Conservation (phyloP, 208 protist species). For the Acanthamoeba healyi region DNA sequence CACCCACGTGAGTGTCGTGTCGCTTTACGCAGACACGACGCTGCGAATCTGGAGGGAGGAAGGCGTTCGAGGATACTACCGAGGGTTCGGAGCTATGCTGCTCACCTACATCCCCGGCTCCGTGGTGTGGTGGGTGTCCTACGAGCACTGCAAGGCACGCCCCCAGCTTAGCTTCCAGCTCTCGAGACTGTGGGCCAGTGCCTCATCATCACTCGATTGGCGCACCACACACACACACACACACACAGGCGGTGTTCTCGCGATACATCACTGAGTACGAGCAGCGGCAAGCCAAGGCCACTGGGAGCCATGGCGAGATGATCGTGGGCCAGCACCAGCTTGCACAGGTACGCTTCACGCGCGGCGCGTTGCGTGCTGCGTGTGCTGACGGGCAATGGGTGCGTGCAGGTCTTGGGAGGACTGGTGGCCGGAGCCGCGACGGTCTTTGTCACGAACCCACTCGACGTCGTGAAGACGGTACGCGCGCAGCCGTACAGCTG, state of each 20-base stretch:
- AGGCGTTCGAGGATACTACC: background rate
- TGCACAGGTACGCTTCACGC: background rate
- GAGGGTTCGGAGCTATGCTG: background rate
- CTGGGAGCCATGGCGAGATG: background rate
- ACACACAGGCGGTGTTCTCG: constrained; percentile 10
- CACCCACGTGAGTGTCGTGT: no score
- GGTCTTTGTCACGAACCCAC: background rate
- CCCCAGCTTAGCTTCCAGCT: no score
- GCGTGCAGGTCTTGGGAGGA: constrained; percentile 7
- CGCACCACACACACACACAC: background rate
- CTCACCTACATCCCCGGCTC: constrained; percentile 14
- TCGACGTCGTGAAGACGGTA: constrained; percentile 35
- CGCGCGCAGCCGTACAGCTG: no score
- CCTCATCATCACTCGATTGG: background rate
- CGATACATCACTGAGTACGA: background rate
- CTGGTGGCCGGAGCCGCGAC: background rate
- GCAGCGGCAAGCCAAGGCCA: background rate
- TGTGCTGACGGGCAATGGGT: no score
- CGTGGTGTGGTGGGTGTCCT: constrained; percentile 21
- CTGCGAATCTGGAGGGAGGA: constrained; percentile 24
- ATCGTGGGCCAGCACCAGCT: background rate
- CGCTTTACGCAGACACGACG: background rate
- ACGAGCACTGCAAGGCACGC: constrained; percentile 9
- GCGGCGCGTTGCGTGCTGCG: no score
- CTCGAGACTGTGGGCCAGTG: no score